These are phyloP conservation scores for Coemansia sp. DNA, from an alignment of 192 early-diverging fungal genomes.

Conservation along the genomic window DNA sequence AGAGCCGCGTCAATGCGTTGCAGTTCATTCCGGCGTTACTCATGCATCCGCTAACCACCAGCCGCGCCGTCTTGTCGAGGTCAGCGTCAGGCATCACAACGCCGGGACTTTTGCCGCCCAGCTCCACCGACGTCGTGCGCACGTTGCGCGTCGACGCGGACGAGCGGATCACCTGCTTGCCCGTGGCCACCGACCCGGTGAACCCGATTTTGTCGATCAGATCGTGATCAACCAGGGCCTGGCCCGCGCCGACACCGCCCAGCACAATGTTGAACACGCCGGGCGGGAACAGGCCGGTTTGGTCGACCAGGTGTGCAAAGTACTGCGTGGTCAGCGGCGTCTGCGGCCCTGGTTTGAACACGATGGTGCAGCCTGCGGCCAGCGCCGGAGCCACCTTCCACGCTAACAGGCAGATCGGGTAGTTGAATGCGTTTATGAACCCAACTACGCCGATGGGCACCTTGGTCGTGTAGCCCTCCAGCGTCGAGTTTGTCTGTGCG, in stretches of 20 bases:
- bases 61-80: constrained; percentile 42
- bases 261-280: constrained; percentile 57
- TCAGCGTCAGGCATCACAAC: constrained; percentile 56
- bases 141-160: constrained; percentile 48
- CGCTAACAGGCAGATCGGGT: constrained; percentile 54
- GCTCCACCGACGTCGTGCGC: constrained; percentile 54
- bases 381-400: constrained; percentile 55
- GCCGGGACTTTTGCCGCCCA: constrained; percentile 61
- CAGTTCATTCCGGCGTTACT: constrained; percentile 75
- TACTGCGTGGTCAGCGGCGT: constrained; percentile 59
- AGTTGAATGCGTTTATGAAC: constrained; percentile 62
- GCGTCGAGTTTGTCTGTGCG: constrained; percentile 26
- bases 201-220: constrained; percentile 55
- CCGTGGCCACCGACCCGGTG: constrained; percentile 55
- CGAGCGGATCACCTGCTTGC: constrained; percentile 53
- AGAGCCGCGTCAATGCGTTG: constrained; percentile 68
- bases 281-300: constrained; percentile 43
- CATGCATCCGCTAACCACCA: constrained; percentile 52
- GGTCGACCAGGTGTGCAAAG: constrained; percentile 51
- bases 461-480: constrained; percentile 48
- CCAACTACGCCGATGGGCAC: constrained; percentile 55
- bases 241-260: constrained; percentile 49
- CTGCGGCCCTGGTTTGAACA: constrained; percentile 60
- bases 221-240: constrained; percentile 50
- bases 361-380: constrained; percentile 48